Percentiles rank a stretch among this genome's conserved stretches.
These are phyloP conservation scores for Cystobasidiaceae sp. DNA, from an alignment of 1,284 basidiomycete genomes.

Conservation along the genomic window DNA sequence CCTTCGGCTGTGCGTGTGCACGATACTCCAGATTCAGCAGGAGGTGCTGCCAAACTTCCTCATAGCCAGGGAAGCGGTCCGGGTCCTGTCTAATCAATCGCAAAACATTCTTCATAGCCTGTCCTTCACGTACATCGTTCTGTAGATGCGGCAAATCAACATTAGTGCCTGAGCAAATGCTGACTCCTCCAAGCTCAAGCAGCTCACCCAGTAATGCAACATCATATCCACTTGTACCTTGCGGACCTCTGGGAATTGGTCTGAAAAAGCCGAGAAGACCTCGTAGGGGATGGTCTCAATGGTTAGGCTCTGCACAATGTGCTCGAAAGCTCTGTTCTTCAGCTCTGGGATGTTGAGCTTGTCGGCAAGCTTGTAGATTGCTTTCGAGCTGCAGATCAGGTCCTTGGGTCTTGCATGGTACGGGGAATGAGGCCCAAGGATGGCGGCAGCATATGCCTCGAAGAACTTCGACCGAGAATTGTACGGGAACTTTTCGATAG, in stretches of 20 bases:
- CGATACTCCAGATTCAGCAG: slow-evolving; percentile 26
- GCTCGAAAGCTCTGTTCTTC: slow-evolving; percentile 42
- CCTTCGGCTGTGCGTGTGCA: not conserved
- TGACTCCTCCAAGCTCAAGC: not conserved
- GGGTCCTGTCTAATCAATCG: slow-evolving; percentile 15
- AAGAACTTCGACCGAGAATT: slow-evolving; percentile 26
- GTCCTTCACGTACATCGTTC: slow-evolving; percentile 28
- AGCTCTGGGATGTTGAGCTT: slow-evolving; percentile 42
- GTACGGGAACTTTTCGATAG: slow-evolving; percentile 30
- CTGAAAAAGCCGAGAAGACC: slow-evolving; percentile 31
- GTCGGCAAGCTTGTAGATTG: slow-evolving; percentile 43
- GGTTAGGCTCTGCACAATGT: slow-evolving; percentile 28
- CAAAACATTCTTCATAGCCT: slow-evolving; percentile 32
- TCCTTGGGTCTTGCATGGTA: slow-evolving; percentile 4
- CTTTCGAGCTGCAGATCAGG: slow-evolving; percentile 38
- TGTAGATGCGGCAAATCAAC: not conserved
- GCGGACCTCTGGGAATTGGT: slow-evolving; percentile 28
- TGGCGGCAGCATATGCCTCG: slow-evolving; percentile 4
- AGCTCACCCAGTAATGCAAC: slow-evolving; percentile 28
- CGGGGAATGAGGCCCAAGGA: not conserved
- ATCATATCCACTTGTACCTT: slow-evolving; percentile 28
- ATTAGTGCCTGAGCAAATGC: too few relatives aligned
- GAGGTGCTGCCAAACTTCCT: slow-evolving; percentile 20
- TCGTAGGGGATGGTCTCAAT: slow-evolving; percentile 31
- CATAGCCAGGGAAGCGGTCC: slow-evolving; percentile 29